A percentile compares a stretch with the other conserved stretches of the same genome.
These are phyloP conservation scores for Mesotaenium endlicherianum DNA, from an alignment of 139 green algal genomes.

Conservation along the genomic window DNA sequence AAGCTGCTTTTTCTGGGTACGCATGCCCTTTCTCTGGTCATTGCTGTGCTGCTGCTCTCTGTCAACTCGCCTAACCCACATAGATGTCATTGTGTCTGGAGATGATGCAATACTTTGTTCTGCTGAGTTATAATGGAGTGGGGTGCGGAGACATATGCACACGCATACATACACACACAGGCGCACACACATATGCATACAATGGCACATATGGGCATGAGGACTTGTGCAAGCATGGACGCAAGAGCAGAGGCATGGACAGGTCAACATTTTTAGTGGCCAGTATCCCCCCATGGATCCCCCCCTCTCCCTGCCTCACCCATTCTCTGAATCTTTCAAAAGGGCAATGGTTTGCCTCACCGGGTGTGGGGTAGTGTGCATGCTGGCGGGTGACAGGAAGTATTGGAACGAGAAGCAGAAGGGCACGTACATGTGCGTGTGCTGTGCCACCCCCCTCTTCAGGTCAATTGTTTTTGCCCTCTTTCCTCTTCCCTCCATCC, in stretches of 20 bases:
- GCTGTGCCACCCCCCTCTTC: conserved; percentile 47
- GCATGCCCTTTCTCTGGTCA: not conserved
- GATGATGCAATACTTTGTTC: not conserved
- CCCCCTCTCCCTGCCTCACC: not conserved
- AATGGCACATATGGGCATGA: not conserved
- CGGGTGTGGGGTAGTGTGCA: too few relatives aligned
- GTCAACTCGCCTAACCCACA: not conserved
- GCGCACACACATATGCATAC: too few relatives aligned
- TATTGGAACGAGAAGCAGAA: conserved; percentile 45
- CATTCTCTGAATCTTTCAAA: too few relatives aligned
- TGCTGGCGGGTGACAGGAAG: not conserved
- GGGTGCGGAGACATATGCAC: too few relatives aligned
- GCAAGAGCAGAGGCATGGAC: too few relatives aligned
- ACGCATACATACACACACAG: too few relatives aligned
- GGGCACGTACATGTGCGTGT: conserved; percentile 37
- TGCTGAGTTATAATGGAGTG: not conserved
- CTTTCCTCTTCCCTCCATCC: too few relatives aligned
- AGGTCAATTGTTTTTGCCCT: conserved; percentile 22
- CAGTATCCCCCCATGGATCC: not conserved
- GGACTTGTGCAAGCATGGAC: not conserved
- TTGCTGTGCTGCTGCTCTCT: not conserved
- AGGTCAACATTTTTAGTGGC: too few relatives aligned
- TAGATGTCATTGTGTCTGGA: not conserved
- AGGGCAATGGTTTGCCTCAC: too few relatives aligned
- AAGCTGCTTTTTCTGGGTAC: conserved; percentile 35